Evolutionary conservation across 805 yeast species (phyloP), one percentile per base, ranked within the genome.

Genomic region (Metschnikowia kofuensis): DNA sequence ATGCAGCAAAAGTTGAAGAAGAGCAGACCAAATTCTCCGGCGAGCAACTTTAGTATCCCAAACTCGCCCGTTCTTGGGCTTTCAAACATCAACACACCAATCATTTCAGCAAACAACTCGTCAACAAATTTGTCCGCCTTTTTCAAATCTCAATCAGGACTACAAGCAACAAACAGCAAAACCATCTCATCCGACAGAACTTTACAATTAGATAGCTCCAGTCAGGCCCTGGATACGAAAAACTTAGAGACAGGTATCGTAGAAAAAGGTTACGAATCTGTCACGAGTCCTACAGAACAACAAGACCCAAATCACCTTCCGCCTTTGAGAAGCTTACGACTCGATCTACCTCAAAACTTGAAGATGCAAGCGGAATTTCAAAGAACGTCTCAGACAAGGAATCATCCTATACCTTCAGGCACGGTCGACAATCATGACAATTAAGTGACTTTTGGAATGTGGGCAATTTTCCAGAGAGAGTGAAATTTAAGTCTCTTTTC

Each of bases 1-100:
- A 76, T 75, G 44, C 74, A 69, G 48, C 74, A 68, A 47, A 62
- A 70, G 37, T 64, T 70, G 45, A 78, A 78, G 57, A 73, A 69
- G 54, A 75, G 80, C 34, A 62, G 82, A 53, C 82, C 83, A 26
- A 77, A 76, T 61, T 74, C 79, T 10, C 82, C 82, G 13, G 38
- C 54, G 2, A 48, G 41, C 32, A 64, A 61, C 27, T 72, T 71
- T 57, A 69, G 77, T 3, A 57, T 73, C 34, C 78, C 78, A 7
- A 72, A 71, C 53, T 71, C 76, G 8, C 78, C 78, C 2, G 69
- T 72, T 7, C 53, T 73, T 45, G 76, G 76, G 1, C 58, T 71
- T 10, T 68, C 75, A 13, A 53, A 69, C 6, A 61, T 63, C 14
- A 72, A 64, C 39, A 73, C 78, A 6, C 78, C 78, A 1, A 64